phyloP scores from a whole-genome alignment of 2,329 filamentous ascomycete genomes.

The Zarea fungicola region DNA sequence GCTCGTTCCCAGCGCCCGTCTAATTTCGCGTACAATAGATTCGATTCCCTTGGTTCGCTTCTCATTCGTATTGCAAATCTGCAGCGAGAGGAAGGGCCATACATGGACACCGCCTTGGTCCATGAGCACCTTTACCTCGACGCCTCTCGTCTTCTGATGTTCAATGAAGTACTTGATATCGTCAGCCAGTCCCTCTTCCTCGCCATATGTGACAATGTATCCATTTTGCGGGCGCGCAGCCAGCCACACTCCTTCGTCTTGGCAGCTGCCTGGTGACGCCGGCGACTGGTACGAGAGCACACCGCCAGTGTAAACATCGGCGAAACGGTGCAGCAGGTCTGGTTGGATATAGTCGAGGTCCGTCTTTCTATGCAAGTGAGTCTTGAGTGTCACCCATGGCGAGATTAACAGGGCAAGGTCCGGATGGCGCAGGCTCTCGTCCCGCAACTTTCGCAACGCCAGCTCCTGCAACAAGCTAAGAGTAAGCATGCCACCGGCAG shows the following conservation, averaged over 20 bases:
- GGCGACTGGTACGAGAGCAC: constrained; percentile 28
- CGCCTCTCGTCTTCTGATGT: constrained; percentile 47
- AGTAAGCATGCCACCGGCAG: constrained; percentile 69
- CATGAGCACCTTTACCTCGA: constrained; percentile 52
- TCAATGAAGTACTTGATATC: constrained; percentile 60
- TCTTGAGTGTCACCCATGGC: constrained; percentile 73
- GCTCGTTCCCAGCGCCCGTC: constrained; percentile 22
- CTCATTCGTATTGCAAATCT: constrained; percentile 44
- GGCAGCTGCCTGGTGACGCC: constrained; percentile 64
- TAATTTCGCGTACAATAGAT: constrained; percentile 34
- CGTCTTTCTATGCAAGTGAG: constrained; percentile 61
- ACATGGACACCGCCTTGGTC: constrained; percentile 69
- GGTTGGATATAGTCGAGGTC: constrained; percentile 70
- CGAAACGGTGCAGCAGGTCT: constrained; percentile 62
- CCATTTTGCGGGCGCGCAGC: constrained; percentile 61
- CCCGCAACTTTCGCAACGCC: constrained; percentile 30
- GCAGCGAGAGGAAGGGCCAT: constrained; percentile 71
- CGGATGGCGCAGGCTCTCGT: constrained; percentile 25
- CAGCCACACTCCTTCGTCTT: constrained; percentile 60
- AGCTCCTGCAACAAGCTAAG: constrained; percentile 68
- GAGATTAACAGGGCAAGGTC: constrained; percentile 67
- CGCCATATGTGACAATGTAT: constrained; percentile 66
- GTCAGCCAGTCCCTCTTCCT: constrained; percentile 71
- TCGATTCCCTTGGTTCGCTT: constrained; percentile 49
- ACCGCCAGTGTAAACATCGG: constrained; percentile 57